phyloP scores from a whole-genome alignment of 2,329 filamentous ascomycete genomes.

The Capronia coronata region DNA sequence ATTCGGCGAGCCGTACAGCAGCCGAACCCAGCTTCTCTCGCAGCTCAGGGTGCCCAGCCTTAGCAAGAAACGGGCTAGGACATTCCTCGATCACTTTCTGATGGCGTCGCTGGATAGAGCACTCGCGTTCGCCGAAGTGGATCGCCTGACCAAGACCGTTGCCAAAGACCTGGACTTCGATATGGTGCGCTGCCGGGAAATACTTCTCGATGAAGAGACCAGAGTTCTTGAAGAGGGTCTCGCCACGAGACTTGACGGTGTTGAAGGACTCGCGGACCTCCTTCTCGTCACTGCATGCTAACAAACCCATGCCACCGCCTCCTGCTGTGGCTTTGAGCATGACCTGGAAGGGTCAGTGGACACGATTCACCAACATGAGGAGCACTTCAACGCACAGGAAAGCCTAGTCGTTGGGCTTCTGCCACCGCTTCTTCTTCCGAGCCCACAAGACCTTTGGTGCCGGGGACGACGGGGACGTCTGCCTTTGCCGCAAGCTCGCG shows the following conservation, averaged over 20 bases:
- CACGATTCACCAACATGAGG: too few species aligned
- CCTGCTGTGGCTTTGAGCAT: slow-evolving; percentile 74
- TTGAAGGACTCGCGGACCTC: slow-evolving; percentile 66
- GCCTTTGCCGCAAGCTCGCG: slow-evolving; percentile 48
- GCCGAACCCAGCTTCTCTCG: slow-evolving; percentile 57
- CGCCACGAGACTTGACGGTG: slow-evolving; percentile 68
- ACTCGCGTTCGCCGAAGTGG: slow-evolving; percentile 81
- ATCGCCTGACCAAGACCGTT: slow-evolving; percentile 73
- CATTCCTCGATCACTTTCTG: slow-evolving; percentile 91
- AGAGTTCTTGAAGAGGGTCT: slow-evolving; percentile 73
- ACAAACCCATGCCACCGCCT: slow-evolving; percentile 78
- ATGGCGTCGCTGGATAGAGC: slow-evolving; percentile 76
- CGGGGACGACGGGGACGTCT: slow-evolving; percentile 51
- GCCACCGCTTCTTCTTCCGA: slow-evolving; percentile 44
- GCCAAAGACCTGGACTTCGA: slow-evolving; percentile 87
- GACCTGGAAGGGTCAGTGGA: slow-evolving; percentile 39
- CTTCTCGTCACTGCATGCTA: slow-evolving; percentile 61
- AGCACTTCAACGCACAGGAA: slow-evolving; percentile 37
- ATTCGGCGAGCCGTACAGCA: slow-evolving; percentile 60
- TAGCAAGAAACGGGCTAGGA: slow-evolving; percentile 62
- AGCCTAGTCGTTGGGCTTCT: slow-evolving; percentile 43
- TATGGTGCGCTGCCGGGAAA: slow-evolving; percentile 70
- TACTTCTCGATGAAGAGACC: slow-evolving; percentile 82
- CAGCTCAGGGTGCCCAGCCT: slow-evolving; percentile 48
- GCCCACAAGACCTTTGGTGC: slow-evolving; percentile 45